Base-by-base conservation (phyloP, 2,329 filamentous ascomycete species). In the Alternaria brassicicola region DNA sequence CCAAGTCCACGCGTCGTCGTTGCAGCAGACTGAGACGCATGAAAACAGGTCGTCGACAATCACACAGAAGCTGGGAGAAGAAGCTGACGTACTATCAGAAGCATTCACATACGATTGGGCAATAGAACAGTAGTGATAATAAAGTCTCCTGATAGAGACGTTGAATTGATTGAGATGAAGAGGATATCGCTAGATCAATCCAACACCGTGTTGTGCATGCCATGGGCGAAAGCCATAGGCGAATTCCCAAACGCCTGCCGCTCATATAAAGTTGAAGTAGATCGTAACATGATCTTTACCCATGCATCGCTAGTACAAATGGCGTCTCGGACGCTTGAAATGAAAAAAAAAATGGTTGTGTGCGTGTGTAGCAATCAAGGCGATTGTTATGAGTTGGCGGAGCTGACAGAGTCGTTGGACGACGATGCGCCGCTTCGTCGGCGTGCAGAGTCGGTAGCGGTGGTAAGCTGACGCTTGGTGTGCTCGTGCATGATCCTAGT, bases 401-500 rank as follows among this genome's bases (percentile, higher is more conserved):
- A 69, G 39, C 56, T 61, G 26, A 71, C 62, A 13, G 68, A 70
- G 4, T 57, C 55, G 45, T 61, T 30, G 25, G 59, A 59, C 19
- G 45, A 53, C 26, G 61, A 64, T 38, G 52, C 30, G 38, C 58
- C 66, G 25, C 62, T 68, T 57, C 80, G 76, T 69, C 80, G 73
- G 30, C 79, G 76, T 3, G 79, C 79, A 8, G 80, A 82, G 58
- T 75, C 75, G 45, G 79, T 79, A 1, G 81, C 80, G 43, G 75
- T 78, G 49, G 75, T 78, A 43, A 82, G 79, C 65, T 83, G 81
- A 49, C 77, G 76, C 70, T 80, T 81, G 62, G 81, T 83, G 72
- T 83, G 81, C 62, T 82, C 77, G 59, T 82, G 81, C 80, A 83
- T 82, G 50, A 82, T 74, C 48, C 80, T 82, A 46, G 3, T 4